Conservation (phyloP, 2,329 filamentous ascomycete genomes). For the Cladophialophora immunda region DNA sequence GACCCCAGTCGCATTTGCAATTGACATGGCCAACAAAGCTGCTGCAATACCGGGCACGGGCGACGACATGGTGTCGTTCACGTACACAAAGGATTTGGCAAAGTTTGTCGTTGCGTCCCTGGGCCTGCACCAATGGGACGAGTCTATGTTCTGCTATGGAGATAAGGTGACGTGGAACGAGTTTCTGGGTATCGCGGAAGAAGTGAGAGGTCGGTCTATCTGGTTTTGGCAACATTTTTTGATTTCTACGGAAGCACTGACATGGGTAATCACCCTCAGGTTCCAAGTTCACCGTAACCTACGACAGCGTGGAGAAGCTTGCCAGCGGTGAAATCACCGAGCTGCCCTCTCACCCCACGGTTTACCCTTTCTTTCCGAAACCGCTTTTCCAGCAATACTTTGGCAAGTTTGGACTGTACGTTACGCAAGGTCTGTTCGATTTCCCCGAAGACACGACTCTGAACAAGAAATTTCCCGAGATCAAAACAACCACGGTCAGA, state of each 20-base stretch:
- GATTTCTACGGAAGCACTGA: neutral
- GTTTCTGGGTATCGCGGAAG: constrained; percentile 54
- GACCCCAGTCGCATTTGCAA: constrained; percentile 49
- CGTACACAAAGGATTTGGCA: constrained; percentile 60
- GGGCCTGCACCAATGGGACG: constrained; percentile 56
- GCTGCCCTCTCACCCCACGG: constrained; percentile 40
- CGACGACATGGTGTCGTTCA: constrained; percentile 55
- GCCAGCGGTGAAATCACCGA: constrained; percentile 48
- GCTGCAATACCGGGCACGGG: constrained; percentile 62
- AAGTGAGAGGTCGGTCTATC: constrained; percentile 49
- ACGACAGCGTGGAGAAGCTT: constrained; percentile 47
- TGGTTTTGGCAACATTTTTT: neutral
- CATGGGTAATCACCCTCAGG: constrained; percentile 38
- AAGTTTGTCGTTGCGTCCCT: constrained; percentile 55
- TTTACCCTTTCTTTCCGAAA: constrained; percentile 42
- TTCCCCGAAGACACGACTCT: constrained; percentile 28
- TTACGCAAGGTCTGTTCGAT: constrained; percentile 34
- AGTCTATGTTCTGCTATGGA: constrained; percentile 44
- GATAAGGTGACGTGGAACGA: constrained; percentile 57
- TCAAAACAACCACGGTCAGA: constrained; percentile 41
- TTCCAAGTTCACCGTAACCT: constrained; percentile 47
- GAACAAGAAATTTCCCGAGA: constrained; percentile 40
- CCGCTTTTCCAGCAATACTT: constrained; percentile 39
- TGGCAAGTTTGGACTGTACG: constrained; percentile 35
- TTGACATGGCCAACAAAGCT: constrained; percentile 55